Evolutionary conservation across 2,329 filamentous ascomycete genomes (phyloP).

Genomic region (Cadophora malorum): DNA sequence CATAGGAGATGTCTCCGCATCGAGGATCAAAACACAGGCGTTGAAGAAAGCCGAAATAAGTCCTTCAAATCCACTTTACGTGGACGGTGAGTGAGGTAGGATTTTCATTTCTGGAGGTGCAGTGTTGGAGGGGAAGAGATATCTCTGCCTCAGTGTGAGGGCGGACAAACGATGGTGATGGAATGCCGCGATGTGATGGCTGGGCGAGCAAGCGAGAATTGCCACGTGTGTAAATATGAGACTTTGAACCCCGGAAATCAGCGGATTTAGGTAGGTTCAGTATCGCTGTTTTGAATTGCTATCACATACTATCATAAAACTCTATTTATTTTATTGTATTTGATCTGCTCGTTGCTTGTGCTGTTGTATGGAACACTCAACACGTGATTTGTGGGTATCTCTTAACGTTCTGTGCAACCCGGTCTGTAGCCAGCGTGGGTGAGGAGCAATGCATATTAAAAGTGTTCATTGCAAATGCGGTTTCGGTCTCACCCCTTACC

Average conservation of each 20-base stretch:
- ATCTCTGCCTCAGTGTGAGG: slow-evolving; percentile 1
- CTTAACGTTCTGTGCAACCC: no score
- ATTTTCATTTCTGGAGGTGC: neutral
- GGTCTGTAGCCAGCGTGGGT: no score
- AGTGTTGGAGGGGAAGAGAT: neutral
- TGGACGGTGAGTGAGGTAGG: neutral
- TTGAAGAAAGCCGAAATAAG: neutral
- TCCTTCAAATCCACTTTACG: neutral
- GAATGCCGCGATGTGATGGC: neutral
- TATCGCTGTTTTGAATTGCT: no score
- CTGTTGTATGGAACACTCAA: no score
- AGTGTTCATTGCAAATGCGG: no score
- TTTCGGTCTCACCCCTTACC: no score
- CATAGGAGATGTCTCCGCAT: neutral
- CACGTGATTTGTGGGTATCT: no score
- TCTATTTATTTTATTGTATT: no score
- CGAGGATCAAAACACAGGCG: neutral
- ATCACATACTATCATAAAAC: no score
- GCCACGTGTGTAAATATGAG: neutral
- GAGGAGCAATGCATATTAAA: no score
- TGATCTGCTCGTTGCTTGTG: no score
- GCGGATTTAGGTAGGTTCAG: no score
- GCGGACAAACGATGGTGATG: neutral
- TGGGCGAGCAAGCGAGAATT: neutral
- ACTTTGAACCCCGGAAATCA: neutral